Percentiles rank a stretch among this genome's conserved stretches.
Evolutionary conservation across 2,329 filamentous ascomycete genomes (phyloP).

Genomic region (Fusarium euwallaceae): DNA sequence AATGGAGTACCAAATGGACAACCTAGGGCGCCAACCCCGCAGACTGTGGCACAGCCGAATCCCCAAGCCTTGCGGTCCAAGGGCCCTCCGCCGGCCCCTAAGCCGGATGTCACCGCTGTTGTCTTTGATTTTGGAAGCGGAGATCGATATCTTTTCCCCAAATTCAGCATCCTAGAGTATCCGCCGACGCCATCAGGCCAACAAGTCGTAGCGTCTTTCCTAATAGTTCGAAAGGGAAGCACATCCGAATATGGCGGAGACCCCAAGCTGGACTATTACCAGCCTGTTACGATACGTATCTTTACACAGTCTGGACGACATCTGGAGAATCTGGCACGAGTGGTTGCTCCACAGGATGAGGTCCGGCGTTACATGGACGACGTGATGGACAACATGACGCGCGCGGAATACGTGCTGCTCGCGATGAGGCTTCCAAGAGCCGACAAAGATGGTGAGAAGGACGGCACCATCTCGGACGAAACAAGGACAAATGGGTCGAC

Average conservation of each 20-base stretch:
- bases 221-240: constrained; percentile 80
- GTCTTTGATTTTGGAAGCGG: constrained; percentile 80
- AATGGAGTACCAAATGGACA: constrained; percentile 53
- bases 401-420: constrained; percentile 75
- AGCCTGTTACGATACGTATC: constrained; percentile 77
- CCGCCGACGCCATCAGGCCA: constrained; percentile 64
- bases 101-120: constrained; percentile 74
- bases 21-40: constrained; percentile 31
- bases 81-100: constrained; percentile 66
- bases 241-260: constrained; percentile 75
- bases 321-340: constrained; percentile 71
- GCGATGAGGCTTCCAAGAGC: constrained; percentile 74
- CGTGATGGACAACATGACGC: constrained; percentile 77
- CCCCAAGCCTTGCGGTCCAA: constrained; percentile 72
- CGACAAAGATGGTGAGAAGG: constrained; percentile 49
- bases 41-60: constrained; percentile 47
- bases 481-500: constrained; percentile 49
- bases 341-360: constrained; percentile 73
- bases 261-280: constrained; percentile 77
- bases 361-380: constrained; percentile 77
- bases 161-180: constrained; percentile 81
- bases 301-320: constrained; percentile 67
- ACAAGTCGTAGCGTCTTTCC: constrained; percentile 79
- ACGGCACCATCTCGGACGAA: constrained; percentile 47
- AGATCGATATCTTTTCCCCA: constrained; percentile 84